Base-by-base conservation (phyloP, 805 yeast genomes). In the Candida takata region DNA sequence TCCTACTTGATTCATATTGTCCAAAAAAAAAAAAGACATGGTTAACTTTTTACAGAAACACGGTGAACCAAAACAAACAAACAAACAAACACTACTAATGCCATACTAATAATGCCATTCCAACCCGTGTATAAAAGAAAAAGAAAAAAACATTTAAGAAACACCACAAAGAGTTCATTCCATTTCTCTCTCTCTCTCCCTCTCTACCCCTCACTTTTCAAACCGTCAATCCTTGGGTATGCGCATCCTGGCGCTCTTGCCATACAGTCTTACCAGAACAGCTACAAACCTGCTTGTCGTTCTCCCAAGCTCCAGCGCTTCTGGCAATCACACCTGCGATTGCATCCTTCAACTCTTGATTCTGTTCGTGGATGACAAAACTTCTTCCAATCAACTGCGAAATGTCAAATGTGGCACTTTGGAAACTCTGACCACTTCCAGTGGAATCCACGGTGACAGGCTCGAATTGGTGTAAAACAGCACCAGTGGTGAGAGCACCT, bases 281-380 rank as follows among this genome's bases (percentile, higher is more conserved):
- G 24, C 90, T 79, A 60, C 98, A 90, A 3, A 90, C 95, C 41
- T 78, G 78, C 61, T 90, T 90, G 48, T 82, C 84, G 60, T 92
- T 92, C 55, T 90, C 95, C 97, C 97, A 92, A 18, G 78, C 84
- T 12, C 98, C 98, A 1, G 98, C 97, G 50, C 94, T 82, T 52
- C 97, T 72, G 1, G 97, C 97, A 54, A 92, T 76, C 17, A 90
- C 95, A 21, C 98, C 97, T 33, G 79, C 79, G 8, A 84, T 60
- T 12, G 67, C 54, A 26, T 62, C 68, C 20, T 60, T 47, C 32
- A 44, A 37, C 7, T 44, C 47, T 0, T 32, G 39, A 11, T 48
- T 48, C 6, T 47, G 45, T 18, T 41, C 38, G 11, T 59, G 49
- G 8, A 69, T 52, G 7, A 65, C 63, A 33, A 71, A 58, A 17